Conservation (phyloP, 345 rosid species). For the Euphorbia peplus region DNA sequence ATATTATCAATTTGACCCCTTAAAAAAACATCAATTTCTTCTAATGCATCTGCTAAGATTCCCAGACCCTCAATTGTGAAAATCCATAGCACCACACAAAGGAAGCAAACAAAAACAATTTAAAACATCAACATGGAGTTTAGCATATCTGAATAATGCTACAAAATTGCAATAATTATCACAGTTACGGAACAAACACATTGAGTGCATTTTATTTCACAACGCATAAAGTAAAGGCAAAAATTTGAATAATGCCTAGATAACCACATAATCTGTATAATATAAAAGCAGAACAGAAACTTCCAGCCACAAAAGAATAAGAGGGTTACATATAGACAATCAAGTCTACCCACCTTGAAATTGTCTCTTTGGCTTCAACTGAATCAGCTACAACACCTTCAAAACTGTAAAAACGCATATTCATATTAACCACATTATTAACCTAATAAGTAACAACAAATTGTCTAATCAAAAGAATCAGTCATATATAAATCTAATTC, state of each 20-base stretch:
- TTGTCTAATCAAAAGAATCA: neutral
- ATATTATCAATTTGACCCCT: neutral
- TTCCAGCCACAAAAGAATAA: neutral
- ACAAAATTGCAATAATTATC: neutral
- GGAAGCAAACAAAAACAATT: neutral
- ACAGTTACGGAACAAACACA: neutral
- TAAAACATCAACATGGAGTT: neutral
- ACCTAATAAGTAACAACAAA: slow-evolving; percentile 15
- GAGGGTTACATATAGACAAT: slow-evolving; percentile 14
- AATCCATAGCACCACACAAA: neutral
- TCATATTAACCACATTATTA: slow-evolving; percentile 23
- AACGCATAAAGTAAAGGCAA: neutral
- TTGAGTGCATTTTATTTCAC: neutral
- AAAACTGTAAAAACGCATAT: slow-evolving; percentile 52
- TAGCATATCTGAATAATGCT: neutral
- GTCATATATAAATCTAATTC: neutral
- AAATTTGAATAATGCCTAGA: neutral
- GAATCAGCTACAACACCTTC: slow-evolving; percentile 86
- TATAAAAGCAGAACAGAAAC: slow-evolving; percentile 1
- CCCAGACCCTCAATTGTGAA: neutral
- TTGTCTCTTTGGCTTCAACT: slow-evolving; percentile 72
- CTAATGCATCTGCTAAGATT: neutral
- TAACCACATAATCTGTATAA: neutral
- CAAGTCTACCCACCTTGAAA: slow-evolving; percentile 61
- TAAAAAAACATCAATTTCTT: neutral